These are phyloP conservation scores for Thymus quinquecostatus DNA, from an alignment of 257 asterid species.

Conservation along the genomic window DNA sequence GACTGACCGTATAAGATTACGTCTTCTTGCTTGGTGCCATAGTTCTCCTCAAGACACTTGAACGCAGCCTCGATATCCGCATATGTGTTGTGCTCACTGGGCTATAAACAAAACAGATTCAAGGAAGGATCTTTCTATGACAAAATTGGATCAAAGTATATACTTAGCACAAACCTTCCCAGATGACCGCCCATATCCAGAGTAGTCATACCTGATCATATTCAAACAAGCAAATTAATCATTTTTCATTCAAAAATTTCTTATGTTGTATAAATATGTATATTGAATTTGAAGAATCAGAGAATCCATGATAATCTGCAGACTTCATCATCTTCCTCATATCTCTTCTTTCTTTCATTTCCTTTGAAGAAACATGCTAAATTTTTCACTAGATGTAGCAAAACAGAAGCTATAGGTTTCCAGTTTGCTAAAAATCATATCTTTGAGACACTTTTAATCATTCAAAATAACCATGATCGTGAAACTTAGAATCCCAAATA, in stretches of 20 bases:
- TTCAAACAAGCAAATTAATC: constrained; percentile 19
- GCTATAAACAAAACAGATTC: constrained; percentile 39
- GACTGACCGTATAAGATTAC: constrained; percentile 65
- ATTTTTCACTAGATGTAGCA: not conserved
- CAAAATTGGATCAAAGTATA: not conserved
- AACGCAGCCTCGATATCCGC: constrained; percentile 69
- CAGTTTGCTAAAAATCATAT: not conserved
- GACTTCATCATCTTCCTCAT: not conserved
- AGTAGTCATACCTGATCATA: constrained; percentile 81
- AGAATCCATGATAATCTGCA: not conserved
- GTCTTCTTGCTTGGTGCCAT: constrained; percentile 66
- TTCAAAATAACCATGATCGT: constrained; percentile 3
- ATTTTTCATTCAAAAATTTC: constrained; percentile 1
- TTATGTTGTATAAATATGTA: not conserved
- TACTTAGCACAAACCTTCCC: constrained; percentile 64
- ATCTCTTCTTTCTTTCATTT: too few species aligned
- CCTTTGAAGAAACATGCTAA: not conserved
- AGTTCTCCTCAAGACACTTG: constrained; percentile 67
- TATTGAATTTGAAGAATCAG: not conserved
- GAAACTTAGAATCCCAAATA: not conserved
- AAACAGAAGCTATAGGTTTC: not conserved
- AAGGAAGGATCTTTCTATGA: constrained; percentile 1
- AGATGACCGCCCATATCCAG: constrained; percentile 96
- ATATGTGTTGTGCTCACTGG: constrained; percentile 70
- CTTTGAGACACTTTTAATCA: not conserved